These are phyloP conservation scores for Fusarium haematococcum DNA, from an alignment of 2,329 filamentous ascomycete species.

Conservation along the genomic window DNA sequence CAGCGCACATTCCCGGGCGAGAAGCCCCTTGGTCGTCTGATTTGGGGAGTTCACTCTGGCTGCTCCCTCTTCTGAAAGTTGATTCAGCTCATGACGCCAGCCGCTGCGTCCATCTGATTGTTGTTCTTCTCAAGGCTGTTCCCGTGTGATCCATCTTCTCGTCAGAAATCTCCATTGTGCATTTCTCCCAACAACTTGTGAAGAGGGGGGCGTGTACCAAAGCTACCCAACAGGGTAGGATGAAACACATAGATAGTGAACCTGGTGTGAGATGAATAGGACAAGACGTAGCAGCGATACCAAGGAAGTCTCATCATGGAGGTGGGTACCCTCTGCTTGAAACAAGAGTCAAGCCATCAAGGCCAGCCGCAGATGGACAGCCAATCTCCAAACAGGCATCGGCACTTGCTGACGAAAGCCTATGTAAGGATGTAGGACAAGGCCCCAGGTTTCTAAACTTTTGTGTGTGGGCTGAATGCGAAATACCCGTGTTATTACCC, in stretches of 20 bases:
- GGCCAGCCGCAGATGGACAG: not conserved
- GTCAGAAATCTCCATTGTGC: not conserved
- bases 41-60: not conserved
- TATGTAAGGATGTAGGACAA: conserved; percentile 10
- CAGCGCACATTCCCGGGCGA: not conserved
- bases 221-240: not conserved
- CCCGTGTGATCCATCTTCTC: not conserved
- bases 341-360: not conserved
- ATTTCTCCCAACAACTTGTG: not conserved
- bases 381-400: conserved; percentile 12
- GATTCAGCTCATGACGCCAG: not conserved
- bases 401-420: conserved; percentile 26
- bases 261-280: not conserved
- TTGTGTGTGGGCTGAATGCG: not conserved
- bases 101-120: not conserved
- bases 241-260: conserved; percentile 16
- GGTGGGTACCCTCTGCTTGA: conserved; percentile 6
- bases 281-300: not conserved
- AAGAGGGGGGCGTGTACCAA: conserved; percentile 14
- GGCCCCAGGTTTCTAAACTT: not conserved
- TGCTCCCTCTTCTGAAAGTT: not conserved
- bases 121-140: not conserved
- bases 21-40: not conserved
- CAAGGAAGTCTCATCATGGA: conserved; percentile 2
- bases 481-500: conserved; percentile 2